Conservation (phyloP, 1,139 yeast species). For the Yamadazyma songkhlaensis region DNA sequence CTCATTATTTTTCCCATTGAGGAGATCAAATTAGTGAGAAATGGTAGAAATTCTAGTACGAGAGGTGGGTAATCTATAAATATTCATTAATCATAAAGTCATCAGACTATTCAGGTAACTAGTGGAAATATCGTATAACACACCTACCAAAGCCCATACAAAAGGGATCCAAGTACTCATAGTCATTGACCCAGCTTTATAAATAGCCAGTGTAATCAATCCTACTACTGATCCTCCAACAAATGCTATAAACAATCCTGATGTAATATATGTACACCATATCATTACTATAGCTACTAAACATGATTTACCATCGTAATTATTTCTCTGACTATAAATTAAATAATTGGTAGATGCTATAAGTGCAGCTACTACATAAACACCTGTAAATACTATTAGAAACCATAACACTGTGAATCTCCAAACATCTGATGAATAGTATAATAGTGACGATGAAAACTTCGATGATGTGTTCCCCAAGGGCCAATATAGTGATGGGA, state of each 20-base stretch:
- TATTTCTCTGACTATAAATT: constrained; percentile 20
- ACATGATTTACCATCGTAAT: constrained; percentile 6
- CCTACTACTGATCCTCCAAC: constrained; percentile 77
- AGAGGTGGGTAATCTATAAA: neutral
- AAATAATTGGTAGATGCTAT: constrained; percentile 51
- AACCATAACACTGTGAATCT: constrained; percentile 80
- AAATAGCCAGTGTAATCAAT: constrained; percentile 57
- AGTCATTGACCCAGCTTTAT: constrained; percentile 71
- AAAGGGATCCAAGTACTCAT: constrained; percentile 96
- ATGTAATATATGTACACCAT: constrained; percentile 40
- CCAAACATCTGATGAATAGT: constrained; percentile 78
- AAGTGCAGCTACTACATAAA: constrained; percentile 64
- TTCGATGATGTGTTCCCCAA: constrained; percentile 36
- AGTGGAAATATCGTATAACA: constrained; percentile 62
- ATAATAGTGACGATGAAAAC: constrained; percentile 58
- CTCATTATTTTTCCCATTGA: neutral
- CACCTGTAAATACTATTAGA: constrained; percentile 58
- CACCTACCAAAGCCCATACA: constrained; percentile 68
- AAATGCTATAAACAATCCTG: constrained; percentile 65
- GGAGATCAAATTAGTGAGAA: neutral
- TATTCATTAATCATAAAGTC: constrained; percentile 19
- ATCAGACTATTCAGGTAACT: constrained; percentile 52
- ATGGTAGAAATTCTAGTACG: neutral
- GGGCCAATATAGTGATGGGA: constrained; percentile 85
- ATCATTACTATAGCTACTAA: constrained; percentile 28